Conservation (phyloP, 2,329 filamentous ascomycete genomes). For the Pestalotiopsis fici region DNA sequence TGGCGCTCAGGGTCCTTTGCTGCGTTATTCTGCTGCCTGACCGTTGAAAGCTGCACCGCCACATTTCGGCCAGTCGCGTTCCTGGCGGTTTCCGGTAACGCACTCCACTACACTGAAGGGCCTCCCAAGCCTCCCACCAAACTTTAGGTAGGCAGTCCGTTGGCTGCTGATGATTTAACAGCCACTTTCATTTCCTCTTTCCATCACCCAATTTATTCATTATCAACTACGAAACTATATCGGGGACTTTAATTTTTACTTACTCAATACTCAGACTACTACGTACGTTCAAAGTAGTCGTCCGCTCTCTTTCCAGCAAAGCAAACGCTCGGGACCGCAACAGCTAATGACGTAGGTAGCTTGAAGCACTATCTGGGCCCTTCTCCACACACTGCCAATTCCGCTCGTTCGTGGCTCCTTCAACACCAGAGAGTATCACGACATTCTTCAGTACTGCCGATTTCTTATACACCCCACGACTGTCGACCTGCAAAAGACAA, state of each 20-base stretch:
- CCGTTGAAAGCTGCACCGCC: not conserved
- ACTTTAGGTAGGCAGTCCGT: not conserved
- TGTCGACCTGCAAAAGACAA: not conserved
- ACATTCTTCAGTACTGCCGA: not conserved
- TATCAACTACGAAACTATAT: too few relatives aligned
- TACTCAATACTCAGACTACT: too few relatives aligned
- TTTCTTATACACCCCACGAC: not conserved
- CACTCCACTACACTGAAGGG: not conserved
- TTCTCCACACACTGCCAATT: not conserved
- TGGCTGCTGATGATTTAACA: not conserved
- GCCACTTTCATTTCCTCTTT: not conserved
- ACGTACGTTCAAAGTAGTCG: not conserved
- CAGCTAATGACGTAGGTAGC: not conserved
- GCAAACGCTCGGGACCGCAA: not conserved
- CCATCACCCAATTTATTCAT: not conserved
- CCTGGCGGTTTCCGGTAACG: not conserved
- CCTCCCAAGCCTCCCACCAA: not conserved
- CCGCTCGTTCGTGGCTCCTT: not conserved
- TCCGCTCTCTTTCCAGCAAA: not conserved
- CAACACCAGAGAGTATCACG: not conserved
- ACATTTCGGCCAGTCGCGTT: not conserved
- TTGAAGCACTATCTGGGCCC: not conserved
- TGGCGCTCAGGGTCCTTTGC: too few relatives aligned
- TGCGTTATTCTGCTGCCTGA: not conserved
- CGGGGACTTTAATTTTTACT: too few relatives aligned